Base-by-base conservation (phyloP, 2,329 filamentous ascomycete species). In the Raffaelea albimanens region DNA sequence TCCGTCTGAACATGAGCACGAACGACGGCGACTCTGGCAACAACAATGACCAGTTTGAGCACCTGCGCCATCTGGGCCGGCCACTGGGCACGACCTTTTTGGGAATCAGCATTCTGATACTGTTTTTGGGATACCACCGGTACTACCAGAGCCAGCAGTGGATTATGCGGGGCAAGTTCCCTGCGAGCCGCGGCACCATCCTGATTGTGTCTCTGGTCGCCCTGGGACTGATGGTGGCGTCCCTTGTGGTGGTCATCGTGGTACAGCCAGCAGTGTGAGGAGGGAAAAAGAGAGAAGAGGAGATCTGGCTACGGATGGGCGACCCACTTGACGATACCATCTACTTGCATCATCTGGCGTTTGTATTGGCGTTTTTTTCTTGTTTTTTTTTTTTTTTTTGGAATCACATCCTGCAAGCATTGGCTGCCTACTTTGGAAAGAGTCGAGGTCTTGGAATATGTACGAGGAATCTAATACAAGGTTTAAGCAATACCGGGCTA, bases 61-160 rank as follows among this genome's bases (percentile, higher is more conserved):
- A 67, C 33, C 66, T 87, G 43, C 74, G 80, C 40, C 76, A 75
- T 47, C 69, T 88, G 52, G 85, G 85, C 42, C 85, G 84, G 58
- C 85, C 85, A 2, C 73, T 89, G 0, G 87, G 87, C 38, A 79
- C 85, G 1, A 82, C 85, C 1, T 93, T 93, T 56, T 69, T 93
- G 38, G 84, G 68, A 36, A 83, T 91, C 56, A 81, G 81, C 55
- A 87, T 91, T 50, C 57, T 91, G 38, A 80, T 88, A 49, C 69
- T 93, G 48, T 72, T 86, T 47, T 71, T 91, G 45, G 87, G 87
- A 7, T 90, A 88, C 62, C 82, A 85, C 59, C 73, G 87, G 45
- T 93, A 88, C 62, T 83, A 87, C 56, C 80, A 87, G 60, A 76
- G 78, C 20, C 87, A 93, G 66, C 75, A 85, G 57, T 93, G 87